A percentile compares a stretch with the other conserved stretches of the same genome.
phyloP scores from a whole-genome alignment of 108 stramenopile genomes.

The Ochromonas danica region DNA sequence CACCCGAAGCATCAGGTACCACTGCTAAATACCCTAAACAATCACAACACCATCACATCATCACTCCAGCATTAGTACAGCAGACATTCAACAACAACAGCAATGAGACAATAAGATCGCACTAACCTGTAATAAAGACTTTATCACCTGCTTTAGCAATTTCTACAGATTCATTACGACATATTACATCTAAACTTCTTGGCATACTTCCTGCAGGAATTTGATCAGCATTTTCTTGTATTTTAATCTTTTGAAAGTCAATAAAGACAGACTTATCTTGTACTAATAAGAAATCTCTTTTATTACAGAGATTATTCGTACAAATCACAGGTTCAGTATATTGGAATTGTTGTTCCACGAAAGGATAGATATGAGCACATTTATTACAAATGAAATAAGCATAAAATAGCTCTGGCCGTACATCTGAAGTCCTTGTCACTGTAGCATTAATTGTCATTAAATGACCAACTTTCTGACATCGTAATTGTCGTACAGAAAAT shows the following conservation, averaged over 20 bases:
- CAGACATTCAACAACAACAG: no score
- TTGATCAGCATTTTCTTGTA: slow-evolving; percentile 95
- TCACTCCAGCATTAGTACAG: no score
- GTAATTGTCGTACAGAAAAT: neutral
- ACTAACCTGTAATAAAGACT: slow-evolving; percentile 80
- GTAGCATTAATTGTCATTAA: slow-evolving; percentile 76
- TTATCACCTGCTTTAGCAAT: slow-evolving; percentile 94
- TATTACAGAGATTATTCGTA: slow-evolving; percentile 71
- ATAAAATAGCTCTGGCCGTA: slow-evolving; percentile 91
- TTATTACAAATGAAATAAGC: slow-evolving; percentile 88
- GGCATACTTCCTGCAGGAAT: slow-evolving; percentile 98
- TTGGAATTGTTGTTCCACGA: slow-evolving; percentile 88
- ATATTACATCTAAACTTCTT: slow-evolving; percentile 82
- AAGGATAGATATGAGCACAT: slow-evolving; percentile 72
- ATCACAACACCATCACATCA: no score
- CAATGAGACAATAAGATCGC: no score
- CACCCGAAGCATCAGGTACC: slow-evolving; percentile 83
- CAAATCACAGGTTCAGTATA: slow-evolving; percentile 85
- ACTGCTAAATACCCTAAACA: slow-evolving; percentile 84
- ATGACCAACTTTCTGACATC: slow-evolving; percentile 60
- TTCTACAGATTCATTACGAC: slow-evolving; percentile 87
- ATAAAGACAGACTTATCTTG: slow-evolving; percentile 67
- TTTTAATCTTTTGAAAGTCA: slow-evolving; percentile 95
- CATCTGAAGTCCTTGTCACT: slow-evolving; percentile 91
- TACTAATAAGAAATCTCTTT: slow-evolving; percentile 38